Conservation (phyloP, 441 rosid species). For the Codiaeum variegatum region DNA sequence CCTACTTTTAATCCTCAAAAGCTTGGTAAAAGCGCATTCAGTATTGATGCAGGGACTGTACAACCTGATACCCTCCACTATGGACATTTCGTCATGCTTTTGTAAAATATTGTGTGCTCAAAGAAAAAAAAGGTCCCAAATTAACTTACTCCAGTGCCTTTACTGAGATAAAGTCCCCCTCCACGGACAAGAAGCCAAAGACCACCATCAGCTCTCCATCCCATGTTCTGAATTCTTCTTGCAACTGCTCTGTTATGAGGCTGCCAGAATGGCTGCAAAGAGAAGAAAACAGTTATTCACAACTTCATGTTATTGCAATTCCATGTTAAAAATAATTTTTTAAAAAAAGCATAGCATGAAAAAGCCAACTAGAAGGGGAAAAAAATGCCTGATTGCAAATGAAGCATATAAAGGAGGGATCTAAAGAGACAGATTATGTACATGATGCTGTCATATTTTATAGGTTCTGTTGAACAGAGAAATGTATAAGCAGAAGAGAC, state of each 20-base stretch:
- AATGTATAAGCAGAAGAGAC: too few relatives aligned
- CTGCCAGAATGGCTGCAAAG: conserved; percentile 80
- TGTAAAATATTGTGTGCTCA: background rate
- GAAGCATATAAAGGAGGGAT: background rate
- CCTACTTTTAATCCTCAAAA: background rate
- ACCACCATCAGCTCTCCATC: conserved; percentile 98
- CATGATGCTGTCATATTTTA: too few relatives aligned
- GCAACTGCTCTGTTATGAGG: conserved; percentile 95
- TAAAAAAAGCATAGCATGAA: background rate
- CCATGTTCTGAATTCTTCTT: conserved; percentile 95
- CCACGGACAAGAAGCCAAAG: conserved; percentile 99
- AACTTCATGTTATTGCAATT: background rate
- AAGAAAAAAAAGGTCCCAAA: background rate
- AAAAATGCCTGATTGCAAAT: background rate
- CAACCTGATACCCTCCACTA: background rate
- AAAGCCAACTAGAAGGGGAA: background rate
- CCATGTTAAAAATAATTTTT: background rate
- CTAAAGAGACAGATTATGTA: background rate
- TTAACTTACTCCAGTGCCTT: conserved; percentile 80
- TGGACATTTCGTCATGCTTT: background rate
- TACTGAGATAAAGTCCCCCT: conserved; percentile 94
- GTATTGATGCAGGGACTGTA: background rate
- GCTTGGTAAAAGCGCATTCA: background rate
- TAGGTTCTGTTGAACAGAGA: too few relatives aligned
- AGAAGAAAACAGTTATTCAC: conserved; percentile 3